Percentiles rank a stretch among this genome's conserved stretches.
Conservation (phyloP, 129 eudicot genomes). For the Escallonia herrerae region DNA sequence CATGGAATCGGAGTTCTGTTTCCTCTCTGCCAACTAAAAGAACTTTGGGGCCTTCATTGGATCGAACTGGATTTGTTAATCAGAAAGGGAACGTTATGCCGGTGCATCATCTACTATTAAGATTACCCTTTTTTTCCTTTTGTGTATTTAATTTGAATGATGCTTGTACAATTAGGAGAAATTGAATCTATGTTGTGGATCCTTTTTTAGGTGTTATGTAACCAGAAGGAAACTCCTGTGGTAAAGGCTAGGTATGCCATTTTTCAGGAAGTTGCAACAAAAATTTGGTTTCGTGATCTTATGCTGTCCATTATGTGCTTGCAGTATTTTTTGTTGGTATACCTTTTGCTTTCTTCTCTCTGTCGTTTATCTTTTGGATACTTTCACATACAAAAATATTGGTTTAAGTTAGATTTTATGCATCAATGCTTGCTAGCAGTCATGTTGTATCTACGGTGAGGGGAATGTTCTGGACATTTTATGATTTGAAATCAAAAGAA, state of each 20-base stretch:
- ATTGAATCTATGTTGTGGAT: neutral
- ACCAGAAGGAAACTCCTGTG: conserved; percentile 42
- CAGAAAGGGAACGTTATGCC: conserved; percentile 35
- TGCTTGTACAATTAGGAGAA: neutral
- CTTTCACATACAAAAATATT: no score
- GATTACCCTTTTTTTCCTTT: neutral
- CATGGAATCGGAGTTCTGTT: conserved; percentile 29
- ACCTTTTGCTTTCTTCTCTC: conserved; percentile 1
- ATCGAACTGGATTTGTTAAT: conserved; percentile 18
- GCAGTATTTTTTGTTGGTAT: neutral
- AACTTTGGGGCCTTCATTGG: conserved; percentile 23
- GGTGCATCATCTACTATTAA: conserved; percentile 22
- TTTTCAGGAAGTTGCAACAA: neutral
- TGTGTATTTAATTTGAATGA: neutral
- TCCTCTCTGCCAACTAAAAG: conserved; percentile 23
- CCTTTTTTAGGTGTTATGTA: conserved; percentile 48
- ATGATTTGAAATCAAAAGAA: no score
- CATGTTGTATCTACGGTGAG: neutral
- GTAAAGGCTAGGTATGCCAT: conserved; percentile 73
- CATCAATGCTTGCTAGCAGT: no score
- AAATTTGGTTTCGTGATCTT: conserved; percentile 12
- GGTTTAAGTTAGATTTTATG: no score
- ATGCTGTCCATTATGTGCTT: conserved; percentile 7
- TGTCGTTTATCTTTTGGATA: neutral
- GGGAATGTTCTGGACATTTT: neutral